Percentiles rank a stretch among this genome's conserved stretches.
phyloP scores from a whole-genome alignment of 2,329 filamentous ascomycete genomes.

The Balansia obtecta region DNA sequence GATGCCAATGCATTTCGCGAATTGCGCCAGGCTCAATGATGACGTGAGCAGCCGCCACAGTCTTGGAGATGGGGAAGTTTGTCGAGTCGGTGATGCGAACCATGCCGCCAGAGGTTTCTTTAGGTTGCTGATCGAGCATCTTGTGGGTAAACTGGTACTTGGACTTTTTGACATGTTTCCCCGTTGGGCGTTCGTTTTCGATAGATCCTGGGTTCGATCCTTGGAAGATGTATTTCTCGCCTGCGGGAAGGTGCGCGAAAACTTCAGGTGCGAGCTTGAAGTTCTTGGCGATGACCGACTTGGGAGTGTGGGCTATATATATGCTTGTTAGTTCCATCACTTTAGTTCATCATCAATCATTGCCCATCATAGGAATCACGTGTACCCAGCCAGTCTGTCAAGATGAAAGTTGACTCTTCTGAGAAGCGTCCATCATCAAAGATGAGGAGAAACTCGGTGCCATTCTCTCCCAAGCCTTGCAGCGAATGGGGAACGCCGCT shows the following conservation, averaged over 20 bases:
- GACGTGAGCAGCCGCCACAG: conserved; percentile 59
- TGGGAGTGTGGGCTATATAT: conserved; percentile 52
- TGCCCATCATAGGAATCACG: not conserved
- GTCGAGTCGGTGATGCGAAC: conserved; percentile 66
- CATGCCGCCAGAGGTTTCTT: conserved; percentile 53
- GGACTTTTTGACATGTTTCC: conserved; percentile 51
- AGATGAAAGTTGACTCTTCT: conserved; percentile 55
- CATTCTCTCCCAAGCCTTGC: conserved; percentile 56
- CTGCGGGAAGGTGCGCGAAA: conserved; percentile 53
- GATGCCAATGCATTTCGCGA: conserved; percentile 76
- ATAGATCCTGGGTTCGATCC: conserved; percentile 53
- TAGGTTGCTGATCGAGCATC: conserved; percentile 57
- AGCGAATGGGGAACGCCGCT: conserved; percentile 66
- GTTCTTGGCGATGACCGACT: conserved; percentile 60
- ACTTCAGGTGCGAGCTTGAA: conserved; percentile 61
- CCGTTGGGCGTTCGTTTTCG: conserved; percentile 49
- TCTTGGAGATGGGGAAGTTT: conserved; percentile 63
- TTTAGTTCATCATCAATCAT: accelerated
- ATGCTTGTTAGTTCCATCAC: not conserved
- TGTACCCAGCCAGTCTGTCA: conserved; percentile 60
- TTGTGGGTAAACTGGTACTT: conserved; percentile 58
- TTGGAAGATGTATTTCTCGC: conserved; percentile 68
- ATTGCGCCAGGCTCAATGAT: conserved; percentile 59
- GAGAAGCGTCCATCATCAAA: conserved; percentile 40
- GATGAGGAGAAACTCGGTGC: conserved; percentile 35